phyloP scores from a whole-genome alignment of 495 filamentous ascomycete genomes.

The Aspergillus cristatus region DNA sequence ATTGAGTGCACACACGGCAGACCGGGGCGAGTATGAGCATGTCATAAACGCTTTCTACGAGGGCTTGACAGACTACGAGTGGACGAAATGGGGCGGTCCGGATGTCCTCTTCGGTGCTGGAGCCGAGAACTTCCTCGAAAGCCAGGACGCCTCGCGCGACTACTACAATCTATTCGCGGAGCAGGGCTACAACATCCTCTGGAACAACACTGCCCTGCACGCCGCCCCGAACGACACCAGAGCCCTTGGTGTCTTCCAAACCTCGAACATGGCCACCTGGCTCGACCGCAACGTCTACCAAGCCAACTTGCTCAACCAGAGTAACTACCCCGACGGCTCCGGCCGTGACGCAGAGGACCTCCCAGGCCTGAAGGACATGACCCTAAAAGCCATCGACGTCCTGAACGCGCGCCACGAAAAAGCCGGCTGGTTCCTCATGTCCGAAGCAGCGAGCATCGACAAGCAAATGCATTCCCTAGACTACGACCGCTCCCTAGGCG shows the following conservation, averaged over 20 bases:
- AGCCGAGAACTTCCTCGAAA: slow-evolving; percentile 56
- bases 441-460: slow-evolving; percentile 66
- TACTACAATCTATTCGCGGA: slow-evolving; percentile 59
- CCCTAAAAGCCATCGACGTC: slow-evolving; percentile 66
- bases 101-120: slow-evolving; percentile 68
- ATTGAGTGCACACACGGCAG: slow-evolving; percentile 54
- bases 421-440: slow-evolving; percentile 69
- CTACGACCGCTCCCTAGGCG: slow-evolving; percentile 66
- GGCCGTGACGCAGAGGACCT: slow-evolving; percentile 51
- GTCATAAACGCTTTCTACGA: slow-evolving; percentile 54
- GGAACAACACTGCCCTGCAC: slow-evolving; percentile 56
- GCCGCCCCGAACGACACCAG: slow-evolving; percentile 40
- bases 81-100: slow-evolving; percentile 56
- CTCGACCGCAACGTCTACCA: slow-evolving; percentile 64
- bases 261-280: slow-evolving; percentile 59
- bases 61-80: slow-evolving; percentile 52
- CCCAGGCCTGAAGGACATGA: slow-evolving; percentile 74
- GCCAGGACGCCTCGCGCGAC: slow-evolving; percentile 39
- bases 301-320: slow-evolving; percentile 46
- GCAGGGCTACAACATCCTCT: slow-evolving; percentile 53
- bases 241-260: slow-evolving; percentile 61
- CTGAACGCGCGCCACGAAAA: slow-evolving; percentile 50
- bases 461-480: slow-evolving; percentile 73
- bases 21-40: slow-evolving; percentile 50
- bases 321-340: slow-evolving; percentile 53